Evolutionary conservation across 1,139 yeast species (phyloP).

Genomic region (Pneumocystis sp.): DNA sequence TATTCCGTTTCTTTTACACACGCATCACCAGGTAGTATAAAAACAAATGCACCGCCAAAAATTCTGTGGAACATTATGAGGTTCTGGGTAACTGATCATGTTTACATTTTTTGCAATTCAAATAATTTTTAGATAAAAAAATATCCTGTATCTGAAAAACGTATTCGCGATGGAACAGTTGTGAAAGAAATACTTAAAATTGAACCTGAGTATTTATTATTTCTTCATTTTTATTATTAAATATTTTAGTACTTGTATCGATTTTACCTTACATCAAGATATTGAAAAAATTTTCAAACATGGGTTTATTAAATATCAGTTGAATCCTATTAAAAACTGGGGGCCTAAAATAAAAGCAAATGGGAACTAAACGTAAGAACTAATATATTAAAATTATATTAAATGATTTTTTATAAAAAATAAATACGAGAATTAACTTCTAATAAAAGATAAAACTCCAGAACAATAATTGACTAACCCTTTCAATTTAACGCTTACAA

Average conservation of each 20-base stretch:
- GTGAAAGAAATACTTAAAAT: slow-evolving; percentile 49
- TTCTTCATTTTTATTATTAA: slow-evolving; percentile 28
- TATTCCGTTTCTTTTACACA: slow-evolving; percentile 73
- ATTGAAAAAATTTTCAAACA: slow-evolving; percentile 45
- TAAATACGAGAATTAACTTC: slow-evolving; percentile 11
- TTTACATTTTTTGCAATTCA: not conserved
- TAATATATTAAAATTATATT: not conserved
- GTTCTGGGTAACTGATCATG: slow-evolving; percentile 32
- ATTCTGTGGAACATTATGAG: slow-evolving; percentile 57
- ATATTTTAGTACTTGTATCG: slow-evolving; percentile 40
- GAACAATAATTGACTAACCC: slow-evolving; percentile 65
- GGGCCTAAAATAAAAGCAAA: slow-evolving; percentile 61
- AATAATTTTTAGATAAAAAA: slow-evolving; percentile 25
- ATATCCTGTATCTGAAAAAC: slow-evolving; percentile 28
- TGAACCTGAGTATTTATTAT: slow-evolving; percentile 24
- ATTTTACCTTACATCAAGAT: slow-evolving; percentile 14
- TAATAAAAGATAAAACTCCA: slow-evolving; percentile 57
- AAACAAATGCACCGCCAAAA: slow-evolving; percentile 81
- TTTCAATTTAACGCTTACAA: slow-evolving; percentile 41
- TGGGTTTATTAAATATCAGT: slow-evolving; percentile 75
- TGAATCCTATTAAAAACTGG: slow-evolving; percentile 88
- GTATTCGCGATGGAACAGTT: slow-evolving; percentile 36
- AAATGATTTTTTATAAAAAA: not conserved
- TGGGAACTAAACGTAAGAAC: not conserved
- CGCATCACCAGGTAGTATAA: slow-evolving; percentile 69